These are phyloP conservation scores for Globisporangium echinulatum DNA, from an alignment of 352 stramenopile genomes.

Conservation along the genomic window DNA sequence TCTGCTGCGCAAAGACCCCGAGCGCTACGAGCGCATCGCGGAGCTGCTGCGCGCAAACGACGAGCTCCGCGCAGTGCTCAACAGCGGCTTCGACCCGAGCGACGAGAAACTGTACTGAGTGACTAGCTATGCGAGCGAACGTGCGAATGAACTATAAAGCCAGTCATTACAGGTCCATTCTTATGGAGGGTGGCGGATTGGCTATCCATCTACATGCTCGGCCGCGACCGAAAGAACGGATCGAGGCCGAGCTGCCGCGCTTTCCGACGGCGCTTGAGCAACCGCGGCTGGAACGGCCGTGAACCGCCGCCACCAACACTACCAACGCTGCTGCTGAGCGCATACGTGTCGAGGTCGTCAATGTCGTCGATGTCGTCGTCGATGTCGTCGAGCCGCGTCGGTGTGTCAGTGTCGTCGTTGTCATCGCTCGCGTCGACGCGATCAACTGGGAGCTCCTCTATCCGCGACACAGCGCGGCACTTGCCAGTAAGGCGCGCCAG, in stretches of 20 bases:
- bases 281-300: slow-evolving; percentile 6
- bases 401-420: not conserved
- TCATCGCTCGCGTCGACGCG: not conserved
- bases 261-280: slow-evolving; percentile 16
- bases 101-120: slow-evolving; percentile 83
- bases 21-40: slow-evolving; percentile 76
- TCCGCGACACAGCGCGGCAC: slow-evolving; percentile 4
- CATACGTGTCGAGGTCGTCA: not conserved
- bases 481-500: not conserved
- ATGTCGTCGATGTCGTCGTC: not conserved
- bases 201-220: slow-evolving; percentile 6
- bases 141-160: too few relatives aligned
- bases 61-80: slow-evolving; percentile 78
- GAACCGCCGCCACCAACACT: too few relatives aligned
- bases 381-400: not conserved
- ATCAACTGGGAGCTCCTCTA: slow-evolving; percentile 6
- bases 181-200: not conserved
- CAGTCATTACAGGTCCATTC: too few relatives aligned
- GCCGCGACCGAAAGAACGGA: slow-evolving; percentile 8
- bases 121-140: too few relatives aligned
- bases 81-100: slow-evolving; percentile 84
- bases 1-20: slow-evolving; percentile 79
- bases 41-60: slow-evolving; percentile 82
- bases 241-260: slow-evolving; percentile 8
- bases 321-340: not conserved